phyloP scores from a whole-genome alignment of 441 rosid genomes.

The Pelargonium cotyledonis region DNA sequence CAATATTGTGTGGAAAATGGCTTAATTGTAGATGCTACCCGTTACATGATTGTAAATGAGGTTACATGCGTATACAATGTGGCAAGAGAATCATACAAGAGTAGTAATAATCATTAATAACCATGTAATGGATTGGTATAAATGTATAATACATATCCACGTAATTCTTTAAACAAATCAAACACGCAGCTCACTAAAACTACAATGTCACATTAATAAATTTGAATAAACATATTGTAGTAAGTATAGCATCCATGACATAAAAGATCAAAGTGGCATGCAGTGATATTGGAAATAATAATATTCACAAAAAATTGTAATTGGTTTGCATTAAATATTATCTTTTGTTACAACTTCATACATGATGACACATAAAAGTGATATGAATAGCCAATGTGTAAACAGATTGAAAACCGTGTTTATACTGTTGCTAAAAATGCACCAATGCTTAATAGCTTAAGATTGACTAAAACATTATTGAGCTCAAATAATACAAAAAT shows the following conservation, averaged over 20 bases:
- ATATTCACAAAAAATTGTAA: background rate
- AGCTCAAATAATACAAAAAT: background rate
- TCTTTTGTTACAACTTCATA: background rate
- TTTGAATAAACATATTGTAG: background rate
- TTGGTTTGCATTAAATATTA: background rate
- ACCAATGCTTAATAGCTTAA: background rate
- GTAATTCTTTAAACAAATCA: background rate
- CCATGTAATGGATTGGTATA: background rate
- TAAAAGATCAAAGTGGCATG: background rate
- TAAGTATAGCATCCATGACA: background rate
- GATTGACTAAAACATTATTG: background rate
- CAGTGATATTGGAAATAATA: background rate
- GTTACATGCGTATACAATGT: background rate
- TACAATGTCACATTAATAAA: background rate
- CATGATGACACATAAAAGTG: background rate
- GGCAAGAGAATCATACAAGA: slow-evolving; percentile 18
- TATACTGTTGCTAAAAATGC: background rate
- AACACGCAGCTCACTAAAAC: background rate
- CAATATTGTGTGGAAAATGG: no score
- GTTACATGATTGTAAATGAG: background rate
- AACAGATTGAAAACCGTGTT: background rate
- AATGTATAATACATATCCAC: background rate
- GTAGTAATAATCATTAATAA: background rate
- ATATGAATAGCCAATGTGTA: background rate
- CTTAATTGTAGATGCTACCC: no score